phyloP scores from a whole-genome alignment of 2,329 filamentous ascomycete species.

The Juglanconis sp. region DNA sequence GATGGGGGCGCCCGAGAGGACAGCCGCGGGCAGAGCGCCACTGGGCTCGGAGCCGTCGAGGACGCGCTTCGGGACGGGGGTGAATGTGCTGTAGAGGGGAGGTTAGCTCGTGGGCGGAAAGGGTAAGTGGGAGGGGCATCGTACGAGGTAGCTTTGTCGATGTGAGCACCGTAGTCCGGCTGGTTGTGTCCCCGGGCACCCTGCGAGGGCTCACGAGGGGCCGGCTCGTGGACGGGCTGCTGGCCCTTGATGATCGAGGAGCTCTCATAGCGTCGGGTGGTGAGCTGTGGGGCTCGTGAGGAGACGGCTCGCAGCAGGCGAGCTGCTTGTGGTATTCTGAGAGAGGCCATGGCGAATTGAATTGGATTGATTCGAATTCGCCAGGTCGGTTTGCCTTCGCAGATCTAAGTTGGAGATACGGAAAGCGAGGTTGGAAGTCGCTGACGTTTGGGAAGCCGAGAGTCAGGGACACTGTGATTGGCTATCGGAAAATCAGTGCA shows the following conservation, averaged over 20 bases:
- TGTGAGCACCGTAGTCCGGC: slow-evolving; percentile 75
- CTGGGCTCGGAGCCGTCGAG: slow-evolving; percentile 87
- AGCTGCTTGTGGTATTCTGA: slow-evolving; percentile 55
- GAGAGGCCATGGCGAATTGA: slow-evolving; percentile 57
- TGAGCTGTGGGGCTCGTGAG: slow-evolving; percentile 36
- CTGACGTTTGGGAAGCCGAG: slow-evolving; percentile 12
- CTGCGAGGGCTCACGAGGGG: slow-evolving; percentile 35
- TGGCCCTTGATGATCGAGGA: slow-evolving; percentile 36
- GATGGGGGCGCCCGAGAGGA: slow-evolving; percentile 86
- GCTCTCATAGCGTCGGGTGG: slow-evolving; percentile 55
- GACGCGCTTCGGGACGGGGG: slow-evolving; percentile 82
- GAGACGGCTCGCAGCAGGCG: slow-evolving; percentile 49
- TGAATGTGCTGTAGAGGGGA: slow-evolving; percentile 68
- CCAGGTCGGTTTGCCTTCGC: neutral
- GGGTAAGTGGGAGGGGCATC: slow-evolving; percentile 27
- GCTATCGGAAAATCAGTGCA: slow-evolving; percentile 33
- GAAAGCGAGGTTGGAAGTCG: neutral
- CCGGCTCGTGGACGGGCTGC: slow-evolving; percentile 23
- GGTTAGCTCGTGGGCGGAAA: neutral
- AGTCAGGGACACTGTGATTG: slow-evolving; percentile 20
- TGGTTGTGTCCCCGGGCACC: slow-evolving; percentile 51
- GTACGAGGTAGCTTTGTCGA: slow-evolving; percentile 91
- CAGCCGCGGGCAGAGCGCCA: slow-evolving; percentile 72
- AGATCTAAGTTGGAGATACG: too few species aligned
- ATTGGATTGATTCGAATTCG: neutral